Conservation (phyloP, 2,329 filamentous ascomycete species). For the Paraphaeosphaeria sporulosa region DNA sequence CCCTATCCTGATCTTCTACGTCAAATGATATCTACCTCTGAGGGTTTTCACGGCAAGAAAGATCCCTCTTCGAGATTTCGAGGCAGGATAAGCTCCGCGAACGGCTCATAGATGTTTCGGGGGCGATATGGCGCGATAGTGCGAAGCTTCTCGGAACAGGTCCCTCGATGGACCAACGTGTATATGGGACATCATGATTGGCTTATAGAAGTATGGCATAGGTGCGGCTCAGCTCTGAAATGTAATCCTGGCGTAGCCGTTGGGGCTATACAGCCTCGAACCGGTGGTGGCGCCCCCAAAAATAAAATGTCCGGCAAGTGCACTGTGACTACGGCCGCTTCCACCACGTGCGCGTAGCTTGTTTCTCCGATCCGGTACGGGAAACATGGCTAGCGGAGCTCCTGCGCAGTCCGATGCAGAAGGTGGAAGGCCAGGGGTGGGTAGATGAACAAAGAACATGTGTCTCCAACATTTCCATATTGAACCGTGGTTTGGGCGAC, state of each 20-base stretch:
- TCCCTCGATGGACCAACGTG: not conserved
- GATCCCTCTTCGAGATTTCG: too few species aligned
- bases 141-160: too few species aligned
- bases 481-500: not conserved
- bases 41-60: not conserved
- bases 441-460: constrained; percentile 11
- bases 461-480: constrained; percentile 12
- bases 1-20: constrained; percentile 4
- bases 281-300: constrained; percentile 6
- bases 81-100: not conserved
- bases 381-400: constrained; percentile 1
- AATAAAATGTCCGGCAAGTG: constrained; percentile 8
- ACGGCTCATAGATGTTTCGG: not conserved
- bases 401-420: constrained; percentile 11
- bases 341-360: not conserved
- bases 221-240: constrained; percentile 1
- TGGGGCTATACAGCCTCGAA: constrained; percentile 3
- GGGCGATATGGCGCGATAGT: not conserved
- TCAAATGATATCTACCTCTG: not conserved
- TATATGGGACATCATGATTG: not conserved
- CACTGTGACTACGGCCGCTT: not conserved
- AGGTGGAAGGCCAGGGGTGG: constrained; percentile 3
- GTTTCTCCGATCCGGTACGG: not conserved
- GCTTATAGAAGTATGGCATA: not conserved
- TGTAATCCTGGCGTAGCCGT: constrained; percentile 1